Evolutionary conservation across 441 rosid genomes (phyloP).

Genomic region (Sinapis alba): DNA sequence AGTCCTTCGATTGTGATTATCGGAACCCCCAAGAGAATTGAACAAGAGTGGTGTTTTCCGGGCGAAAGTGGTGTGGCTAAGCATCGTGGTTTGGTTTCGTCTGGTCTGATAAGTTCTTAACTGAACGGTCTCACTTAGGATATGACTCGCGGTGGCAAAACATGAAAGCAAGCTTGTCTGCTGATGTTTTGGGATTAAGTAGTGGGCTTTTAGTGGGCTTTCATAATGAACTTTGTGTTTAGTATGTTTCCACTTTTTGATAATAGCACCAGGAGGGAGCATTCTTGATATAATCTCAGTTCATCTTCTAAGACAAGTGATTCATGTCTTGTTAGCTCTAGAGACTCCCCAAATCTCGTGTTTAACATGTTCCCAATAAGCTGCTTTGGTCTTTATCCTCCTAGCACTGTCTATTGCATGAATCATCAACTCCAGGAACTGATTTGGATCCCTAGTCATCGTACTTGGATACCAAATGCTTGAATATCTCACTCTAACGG

Average conservation of each 20-base stretch:
- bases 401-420: slow-evolving; percentile 49
- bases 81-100: slow-evolving; percentile 30
- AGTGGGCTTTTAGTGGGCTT: slow-evolving; percentile 7
- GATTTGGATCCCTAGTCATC: slow-evolving; percentile 71
- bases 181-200: not conserved
- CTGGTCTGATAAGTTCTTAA: slow-evolving; percentile 2
- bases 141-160: not conserved
- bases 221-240: not conserved
- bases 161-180: not conserved
- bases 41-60: slow-evolving; percentile 42
- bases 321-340: slow-evolving; percentile 51
- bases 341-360: slow-evolving; percentile 85
- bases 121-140: not conserved
- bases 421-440: slow-evolving; percentile 69
- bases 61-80: slow-evolving; percentile 39
- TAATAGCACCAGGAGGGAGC: not conserved
- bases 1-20: slow-evolving; percentile 25
- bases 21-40: slow-evolving; percentile 40
- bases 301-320: slow-evolving; percentile 56
- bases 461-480: slow-evolving; percentile 82
- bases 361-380: slow-evolving; percentile 65
- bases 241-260: not conserved
- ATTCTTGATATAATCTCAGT: slow-evolving; percentile 11
- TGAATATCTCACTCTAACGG: no score
- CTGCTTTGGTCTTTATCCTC: slow-evolving; percentile 49